Evolutionary conservation across 2,329 filamentous ascomycete species (phyloP).

Genomic region (Sclerotiophoma versabilis): DNA sequence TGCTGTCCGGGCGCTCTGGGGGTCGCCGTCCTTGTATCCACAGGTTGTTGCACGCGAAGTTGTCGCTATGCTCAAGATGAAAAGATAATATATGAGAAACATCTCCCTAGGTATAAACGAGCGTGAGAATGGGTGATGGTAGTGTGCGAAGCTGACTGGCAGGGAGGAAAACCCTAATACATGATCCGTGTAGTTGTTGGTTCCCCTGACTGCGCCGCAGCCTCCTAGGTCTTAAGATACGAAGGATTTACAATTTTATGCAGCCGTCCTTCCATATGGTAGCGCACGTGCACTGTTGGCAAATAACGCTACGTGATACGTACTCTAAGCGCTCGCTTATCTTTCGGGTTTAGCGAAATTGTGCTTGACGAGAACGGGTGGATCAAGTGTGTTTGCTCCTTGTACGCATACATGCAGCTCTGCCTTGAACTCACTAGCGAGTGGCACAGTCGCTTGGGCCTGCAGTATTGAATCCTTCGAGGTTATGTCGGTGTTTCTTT

Average conservation of each 20-base stretch:
- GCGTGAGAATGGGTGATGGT: neutral
- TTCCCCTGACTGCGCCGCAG: slow-evolving; percentile 7
- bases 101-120: slow-evolving; percentile 1
- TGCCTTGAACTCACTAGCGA: neutral
- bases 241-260: neutral
- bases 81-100: neutral
- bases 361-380: slow-evolving; percentile 7
- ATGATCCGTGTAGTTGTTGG: slow-evolving; percentile 1
- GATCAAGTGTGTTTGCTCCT: slow-evolving; percentile 8
- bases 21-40: slow-evolving; percentile 22
- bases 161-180: neutral
- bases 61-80: slow-evolving; percentile 13
- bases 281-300: neutral
- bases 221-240: neutral
- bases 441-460: slow-evolving; percentile 10
- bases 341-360: slow-evolving; percentile 8
- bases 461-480: slow-evolving; percentile 1
- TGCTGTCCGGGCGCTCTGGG: slow-evolving; percentile 10
- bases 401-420: slow-evolving; percentile 1
- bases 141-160: neutral
- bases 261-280: neutral
- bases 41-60: slow-evolving; percentile 15
- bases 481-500: neutral
- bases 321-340: slow-evolving; percentile 6
- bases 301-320: slow-evolving; percentile 2